Conservation (phyloP, 495 filamentous ascomycete genomes). For the Xylaria curta region DNA sequence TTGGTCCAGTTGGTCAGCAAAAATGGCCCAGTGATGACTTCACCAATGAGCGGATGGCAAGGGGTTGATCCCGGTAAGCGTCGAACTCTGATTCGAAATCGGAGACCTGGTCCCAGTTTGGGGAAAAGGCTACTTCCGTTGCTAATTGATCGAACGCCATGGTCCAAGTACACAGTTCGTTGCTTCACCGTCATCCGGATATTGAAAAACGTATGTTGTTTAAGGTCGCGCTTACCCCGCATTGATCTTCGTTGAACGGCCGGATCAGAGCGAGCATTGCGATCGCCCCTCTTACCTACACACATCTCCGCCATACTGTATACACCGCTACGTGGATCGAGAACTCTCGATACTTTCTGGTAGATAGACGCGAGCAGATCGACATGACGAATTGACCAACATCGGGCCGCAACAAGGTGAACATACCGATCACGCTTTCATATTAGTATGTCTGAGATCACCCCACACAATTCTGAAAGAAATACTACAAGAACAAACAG, state of each 20-base stretch:
- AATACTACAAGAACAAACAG: neutral
- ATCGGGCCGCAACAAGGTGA: neutral
- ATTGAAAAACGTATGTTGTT: neutral
- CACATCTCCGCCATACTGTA: neutral
- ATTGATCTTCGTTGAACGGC: slow-evolving; percentile 24
- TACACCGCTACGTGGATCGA: neutral
- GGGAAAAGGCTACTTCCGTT: neutral
- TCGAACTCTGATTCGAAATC: slow-evolving; percentile 18
- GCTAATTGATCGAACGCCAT: neutral
- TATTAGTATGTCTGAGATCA: neutral
- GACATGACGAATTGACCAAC: neutral
- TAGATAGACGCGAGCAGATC: neutral
- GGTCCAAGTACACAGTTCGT: neutral
- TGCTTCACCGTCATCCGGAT: slow-evolving; percentile 5
- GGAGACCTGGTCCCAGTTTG: neutral
- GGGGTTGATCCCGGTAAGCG: slow-evolving; percentile 29
- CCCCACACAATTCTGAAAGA: neutral
- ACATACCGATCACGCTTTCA: neutral
- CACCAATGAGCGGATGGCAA: slow-evolving; percentile 32
- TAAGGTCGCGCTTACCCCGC: slow-evolving; percentile 35
- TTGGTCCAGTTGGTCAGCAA: slow-evolving; percentile 27
- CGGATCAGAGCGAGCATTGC: slow-evolving; percentile 31
- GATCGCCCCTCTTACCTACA: slow-evolving; percentile 28
- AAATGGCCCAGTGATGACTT: slow-evolving; percentile 36
- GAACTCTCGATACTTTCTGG: neutral